phyloP scores from a whole-genome alignment of 768 basidiomycete species.

The Kwoniella mangroviensis region DNA sequence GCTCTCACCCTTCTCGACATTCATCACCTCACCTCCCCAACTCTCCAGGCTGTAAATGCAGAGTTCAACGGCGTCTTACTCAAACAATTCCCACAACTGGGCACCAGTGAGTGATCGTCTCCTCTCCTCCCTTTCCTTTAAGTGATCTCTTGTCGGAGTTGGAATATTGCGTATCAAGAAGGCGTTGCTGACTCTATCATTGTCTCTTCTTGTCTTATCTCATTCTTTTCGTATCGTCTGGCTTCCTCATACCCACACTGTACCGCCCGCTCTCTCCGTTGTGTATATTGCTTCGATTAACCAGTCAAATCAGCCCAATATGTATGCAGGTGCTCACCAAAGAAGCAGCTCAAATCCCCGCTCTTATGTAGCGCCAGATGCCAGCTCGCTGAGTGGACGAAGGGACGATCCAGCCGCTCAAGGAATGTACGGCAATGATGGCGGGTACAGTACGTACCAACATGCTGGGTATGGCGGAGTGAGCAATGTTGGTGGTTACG shows the following conservation, averaged over 20 bases:
- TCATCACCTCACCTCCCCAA: neutral
- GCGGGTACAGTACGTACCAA: slow-evolving; percentile 17
- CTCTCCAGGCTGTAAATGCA: slow-evolving; percentile 16
- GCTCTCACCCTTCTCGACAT: neutral
- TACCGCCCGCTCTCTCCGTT: neutral
- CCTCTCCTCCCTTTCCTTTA: neutral
- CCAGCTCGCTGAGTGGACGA: slow-evolving; percentile 8
- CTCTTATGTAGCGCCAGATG: slow-evolving; percentile 13
- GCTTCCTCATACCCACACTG: neutral
- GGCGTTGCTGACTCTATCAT: neutral
- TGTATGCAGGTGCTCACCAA: slow-evolving; percentile 28
- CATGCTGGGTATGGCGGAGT: slow-evolving; percentile 25
- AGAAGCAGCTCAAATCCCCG: slow-evolving; percentile 28
- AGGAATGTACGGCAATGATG: slow-evolving; percentile 13
- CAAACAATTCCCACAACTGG: slow-evolving; percentile 24
- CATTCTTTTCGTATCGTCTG: neutral
- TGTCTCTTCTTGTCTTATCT: neutral
- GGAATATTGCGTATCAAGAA: neutral
- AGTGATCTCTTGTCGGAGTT: neutral
- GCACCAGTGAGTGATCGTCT: slow-evolving; percentile 14
- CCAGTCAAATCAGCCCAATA: slow-evolving; percentile 26
- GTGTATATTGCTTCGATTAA: neutral
- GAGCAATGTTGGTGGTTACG: slow-evolving; percentile 22
- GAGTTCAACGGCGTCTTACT: slow-evolving; percentile 18
- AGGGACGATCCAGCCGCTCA: slow-evolving; percentile 20